Percentiles rank a stretch among this genome's conserved stretches.
These are phyloP conservation scores for Quercus dentata DNA, from an alignment of 306 rosid species.

Conservation along the genomic window DNA sequence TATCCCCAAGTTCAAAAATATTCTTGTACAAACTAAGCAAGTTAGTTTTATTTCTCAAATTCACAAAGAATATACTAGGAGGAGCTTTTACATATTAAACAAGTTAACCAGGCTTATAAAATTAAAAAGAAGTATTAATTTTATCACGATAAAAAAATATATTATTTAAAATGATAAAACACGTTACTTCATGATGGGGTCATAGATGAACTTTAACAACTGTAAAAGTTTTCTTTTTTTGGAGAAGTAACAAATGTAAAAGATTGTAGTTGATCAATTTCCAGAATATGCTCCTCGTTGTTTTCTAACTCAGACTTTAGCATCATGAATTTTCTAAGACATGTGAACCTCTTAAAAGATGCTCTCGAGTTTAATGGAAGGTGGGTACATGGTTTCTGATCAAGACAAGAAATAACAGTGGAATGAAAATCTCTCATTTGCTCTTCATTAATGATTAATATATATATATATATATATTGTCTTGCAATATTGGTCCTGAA, in stretches of 20 bases:
- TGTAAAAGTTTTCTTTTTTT: background rate
- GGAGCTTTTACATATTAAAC: background rate
- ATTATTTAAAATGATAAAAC: background rate
- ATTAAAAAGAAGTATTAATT: background rate
- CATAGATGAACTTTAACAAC: background rate
- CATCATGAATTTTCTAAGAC: too few relatives aligned
- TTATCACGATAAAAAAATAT: background rate
- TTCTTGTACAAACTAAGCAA: conserved; percentile 8
- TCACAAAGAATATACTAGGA: background rate
- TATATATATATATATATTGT: too few relatives aligned
- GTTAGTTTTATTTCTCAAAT: background rate
- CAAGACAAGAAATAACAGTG: too few relatives aligned
- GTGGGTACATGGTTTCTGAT: too few relatives aligned
- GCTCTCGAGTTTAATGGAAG: too few relatives aligned
- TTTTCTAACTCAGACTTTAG: too few relatives aligned
- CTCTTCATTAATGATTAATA: too few relatives aligned
- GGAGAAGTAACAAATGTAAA: background rate
- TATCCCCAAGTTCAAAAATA: conserved; percentile 5
- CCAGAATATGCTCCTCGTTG: background rate
- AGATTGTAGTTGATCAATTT: background rate
- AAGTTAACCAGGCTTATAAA: background rate
- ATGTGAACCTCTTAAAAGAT: too few relatives aligned
- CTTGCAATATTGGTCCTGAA: too few relatives aligned
- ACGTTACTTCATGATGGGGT: background rate
- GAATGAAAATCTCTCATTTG: too few relatives aligned